These are phyloP conservation scores for Trypanosoma boissoni DNA, from an alignment of 208 protist species.

Conservation along the genomic window DNA sequence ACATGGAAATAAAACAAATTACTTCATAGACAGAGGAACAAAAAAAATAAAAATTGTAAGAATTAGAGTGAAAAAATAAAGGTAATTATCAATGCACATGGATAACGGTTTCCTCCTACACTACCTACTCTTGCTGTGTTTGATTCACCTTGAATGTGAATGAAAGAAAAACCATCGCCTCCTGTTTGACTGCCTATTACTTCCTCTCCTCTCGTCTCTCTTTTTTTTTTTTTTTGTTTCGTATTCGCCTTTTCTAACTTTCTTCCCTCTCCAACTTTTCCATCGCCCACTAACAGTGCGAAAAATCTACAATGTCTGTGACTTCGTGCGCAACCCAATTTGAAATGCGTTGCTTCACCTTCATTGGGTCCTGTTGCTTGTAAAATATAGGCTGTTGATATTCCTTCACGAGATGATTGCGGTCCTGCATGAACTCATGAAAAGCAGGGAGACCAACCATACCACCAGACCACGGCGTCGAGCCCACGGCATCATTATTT, in stretches of 20 bases:
- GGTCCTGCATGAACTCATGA: constrained; percentile 81
- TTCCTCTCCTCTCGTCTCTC: too few relatives aligned
- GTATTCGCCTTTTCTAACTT: too few relatives aligned
- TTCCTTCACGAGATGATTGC: constrained; percentile 72
- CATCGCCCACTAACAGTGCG: constrained; percentile 37
- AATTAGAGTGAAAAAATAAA: constrained; percentile 4
- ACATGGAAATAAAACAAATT: background rate
- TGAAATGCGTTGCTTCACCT: constrained; percentile 62
- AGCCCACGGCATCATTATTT: constrained; percentile 65
- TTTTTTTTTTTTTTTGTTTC: too few relatives aligned
- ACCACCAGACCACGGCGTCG: constrained; percentile 76
- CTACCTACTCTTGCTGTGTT: too few relatives aligned
- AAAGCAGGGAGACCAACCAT: constrained; percentile 62
- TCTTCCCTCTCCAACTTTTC: background rate
- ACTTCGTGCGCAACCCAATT: constrained; percentile 66
- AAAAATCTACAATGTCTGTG: constrained; percentile 81
- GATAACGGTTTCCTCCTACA: background rate
- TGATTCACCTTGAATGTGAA: too few relatives aligned
- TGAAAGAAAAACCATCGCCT: too few relatives aligned
- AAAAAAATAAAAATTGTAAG: constrained; percentile 3
- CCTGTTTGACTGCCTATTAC: too few relatives aligned
- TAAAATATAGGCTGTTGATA: constrained; percentile 79
- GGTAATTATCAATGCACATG: background rate
- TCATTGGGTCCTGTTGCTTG: constrained; percentile 77
- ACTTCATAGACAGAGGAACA: background rate